These are phyloP conservation scores for Teunomyces pallodes DNA, from an alignment of 805 yeast genomes.

Conservation along the genomic window DNA sequence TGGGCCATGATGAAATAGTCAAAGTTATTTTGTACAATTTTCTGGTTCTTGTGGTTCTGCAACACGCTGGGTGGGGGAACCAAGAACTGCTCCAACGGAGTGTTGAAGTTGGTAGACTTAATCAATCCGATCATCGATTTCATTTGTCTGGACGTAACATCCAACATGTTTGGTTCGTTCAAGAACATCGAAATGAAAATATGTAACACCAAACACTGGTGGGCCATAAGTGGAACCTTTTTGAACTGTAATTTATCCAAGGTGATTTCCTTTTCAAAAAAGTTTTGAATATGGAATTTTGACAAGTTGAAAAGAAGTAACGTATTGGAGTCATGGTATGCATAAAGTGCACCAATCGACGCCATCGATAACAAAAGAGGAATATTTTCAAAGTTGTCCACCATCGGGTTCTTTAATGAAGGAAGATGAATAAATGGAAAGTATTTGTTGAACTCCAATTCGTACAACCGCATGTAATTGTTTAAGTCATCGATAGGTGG, in stretches of 20 bases:
- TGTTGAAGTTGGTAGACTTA: constrained; percentile 50
- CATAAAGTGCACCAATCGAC: constrained; percentile 84
- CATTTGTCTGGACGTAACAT: constrained; percentile 51
- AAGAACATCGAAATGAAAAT: constrained; percentile 56
- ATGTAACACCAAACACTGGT: constrained; percentile 55
- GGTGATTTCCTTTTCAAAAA: constrained; percentile 53
- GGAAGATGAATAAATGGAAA: constrained; percentile 84
- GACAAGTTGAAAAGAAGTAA: constrained; percentile 66
- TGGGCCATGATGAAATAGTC: constrained; percentile 56
- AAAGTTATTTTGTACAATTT: constrained; percentile 37
- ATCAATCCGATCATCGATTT: constrained; percentile 54
- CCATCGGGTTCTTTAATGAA: constrained; percentile 40
- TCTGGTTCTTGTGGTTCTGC: constrained; percentile 2
- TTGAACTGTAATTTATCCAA: constrained; percentile 46
- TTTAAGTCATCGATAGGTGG: constrained; percentile 78
- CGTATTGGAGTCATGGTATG: constrained; percentile 77
- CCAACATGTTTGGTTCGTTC: constrained; percentile 50
- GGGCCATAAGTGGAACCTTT: constrained; percentile 55
- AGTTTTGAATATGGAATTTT: constrained; percentile 62
- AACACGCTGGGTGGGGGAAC: constrained; percentile 36
- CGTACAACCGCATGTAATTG: constrained; percentile 70
- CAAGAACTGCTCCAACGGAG: constrained; percentile 46
- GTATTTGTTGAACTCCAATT: constrained; percentile 73
- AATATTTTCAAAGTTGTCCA: constrained; percentile 45
- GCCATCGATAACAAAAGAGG: constrained; percentile 79